These are phyloP conservation scores for Trametes cingulata DNA, from an alignment of 768 basidiomycete species.

Conservation along the genomic window DNA sequence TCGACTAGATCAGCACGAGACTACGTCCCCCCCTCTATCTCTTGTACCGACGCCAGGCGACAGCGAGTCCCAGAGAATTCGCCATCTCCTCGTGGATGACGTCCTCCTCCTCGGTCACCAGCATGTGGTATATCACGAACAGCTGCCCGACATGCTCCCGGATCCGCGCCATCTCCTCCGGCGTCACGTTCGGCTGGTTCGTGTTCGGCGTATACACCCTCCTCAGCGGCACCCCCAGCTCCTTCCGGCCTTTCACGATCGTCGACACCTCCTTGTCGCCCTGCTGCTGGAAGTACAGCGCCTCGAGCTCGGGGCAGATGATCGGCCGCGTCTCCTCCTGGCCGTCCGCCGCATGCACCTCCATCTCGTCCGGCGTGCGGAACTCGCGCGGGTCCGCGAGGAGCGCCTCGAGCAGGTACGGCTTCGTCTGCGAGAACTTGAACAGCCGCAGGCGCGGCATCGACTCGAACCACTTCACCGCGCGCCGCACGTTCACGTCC, in stretches of 20 bases:
- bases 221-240: conserved; percentile 45
- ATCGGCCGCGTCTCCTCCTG: conserved; percentile 12
- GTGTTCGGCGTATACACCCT: conserved; percentile 45
- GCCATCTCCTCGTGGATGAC: conserved; percentile 11
- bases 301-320: conserved; percentile 47
- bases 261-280: conserved; percentile 32
- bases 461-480: conserved; percentile 56
- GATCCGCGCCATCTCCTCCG: conserved; percentile 8
- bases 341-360: not conserved
- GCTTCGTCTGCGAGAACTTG: conserved; percentile 26
- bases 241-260: conserved; percentile 40
- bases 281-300: conserved; percentile 30
- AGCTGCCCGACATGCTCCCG: not conserved
- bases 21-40: not conserved
- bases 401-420: conserved; percentile 50
- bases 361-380: conserved; percentile 7
- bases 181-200: not conserved
- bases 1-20: not conserved
- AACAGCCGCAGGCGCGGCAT: conserved; percentile 50
- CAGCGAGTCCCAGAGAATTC: conserved; percentile 6
- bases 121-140: not conserved
- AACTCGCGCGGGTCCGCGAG: conserved; percentile 38
- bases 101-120: conserved; percentile 5
- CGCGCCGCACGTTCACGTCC: conserved; percentile 26
- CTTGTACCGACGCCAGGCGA: conserved; percentile 9